phyloP scores from a whole-genome alignment of 192 early-diverging fungal species.

The Coemansia guatemalensis region DNA sequence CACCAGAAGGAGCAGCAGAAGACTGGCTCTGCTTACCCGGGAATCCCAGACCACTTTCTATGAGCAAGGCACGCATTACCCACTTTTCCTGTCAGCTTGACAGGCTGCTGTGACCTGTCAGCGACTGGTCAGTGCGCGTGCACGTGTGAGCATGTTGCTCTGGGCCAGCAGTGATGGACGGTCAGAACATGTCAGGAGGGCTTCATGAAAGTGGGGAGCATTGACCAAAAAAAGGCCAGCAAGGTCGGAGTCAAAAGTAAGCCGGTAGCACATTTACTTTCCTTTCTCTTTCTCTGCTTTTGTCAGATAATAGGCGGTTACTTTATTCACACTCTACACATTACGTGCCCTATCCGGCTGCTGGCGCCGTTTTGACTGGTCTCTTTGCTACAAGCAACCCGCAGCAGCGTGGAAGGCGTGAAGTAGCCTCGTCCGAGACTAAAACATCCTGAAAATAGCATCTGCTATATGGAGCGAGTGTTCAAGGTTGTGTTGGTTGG shows the following conservation, averaged over 20 bases:
- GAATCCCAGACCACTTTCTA: constrained; percentile 18
- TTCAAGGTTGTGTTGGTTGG: constrained; percentile 49
- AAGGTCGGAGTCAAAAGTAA: background rate
- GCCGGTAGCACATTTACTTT: background rate
- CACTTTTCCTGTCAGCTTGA: background rate
- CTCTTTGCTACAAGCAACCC: background rate
- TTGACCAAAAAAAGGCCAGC: background rate
- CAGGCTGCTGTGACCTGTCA: background rate
- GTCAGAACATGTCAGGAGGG: background rate
- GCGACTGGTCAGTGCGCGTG: background rate
- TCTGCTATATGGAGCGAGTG: constrained; percentile 22
- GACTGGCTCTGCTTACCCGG: constrained; percentile 3
- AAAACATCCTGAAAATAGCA: background rate
- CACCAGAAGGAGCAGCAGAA: constrained; percentile 12
- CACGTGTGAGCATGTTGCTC: background rate
- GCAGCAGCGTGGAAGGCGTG: background rate
- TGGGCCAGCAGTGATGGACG: background rate
- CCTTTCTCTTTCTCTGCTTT: background rate
- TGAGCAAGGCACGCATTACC: background rate
- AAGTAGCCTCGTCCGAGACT: background rate
- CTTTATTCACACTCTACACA: background rate
- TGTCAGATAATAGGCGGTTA: background rate
- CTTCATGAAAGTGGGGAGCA: background rate
- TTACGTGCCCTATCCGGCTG: background rate
- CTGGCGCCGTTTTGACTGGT: background rate